Evolutionary conservation across 192 early-diverging fungal species (phyloP).

Genomic region (Coemansia sp.): DNA sequence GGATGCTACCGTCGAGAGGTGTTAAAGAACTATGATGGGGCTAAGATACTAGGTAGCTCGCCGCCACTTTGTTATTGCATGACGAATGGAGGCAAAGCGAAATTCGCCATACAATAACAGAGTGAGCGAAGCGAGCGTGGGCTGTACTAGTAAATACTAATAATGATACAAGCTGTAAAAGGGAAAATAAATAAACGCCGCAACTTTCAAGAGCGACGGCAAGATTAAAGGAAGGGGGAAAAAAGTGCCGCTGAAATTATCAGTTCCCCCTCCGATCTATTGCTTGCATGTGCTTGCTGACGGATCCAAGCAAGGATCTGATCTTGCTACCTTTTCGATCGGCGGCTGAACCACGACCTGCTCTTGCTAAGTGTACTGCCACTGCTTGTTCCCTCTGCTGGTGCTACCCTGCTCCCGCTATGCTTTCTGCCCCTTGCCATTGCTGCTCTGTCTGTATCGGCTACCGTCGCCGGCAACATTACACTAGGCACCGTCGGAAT

Average conservation of each 20-base stretch:
- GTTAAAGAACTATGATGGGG: too few relatives aligned
- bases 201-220: neutral
- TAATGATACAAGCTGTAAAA: neutral
- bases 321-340: slow-evolving; percentile 26
- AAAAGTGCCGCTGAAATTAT: too few relatives aligned
- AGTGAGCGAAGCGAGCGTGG: too few relatives aligned
- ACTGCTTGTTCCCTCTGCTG: neutral
- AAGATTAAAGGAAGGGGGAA: too few relatives aligned
- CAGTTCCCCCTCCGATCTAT: neutral
- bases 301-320: neutral
- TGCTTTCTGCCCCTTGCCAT: neutral
- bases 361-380: slow-evolving; percentile 17
- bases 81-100: too few relatives aligned
- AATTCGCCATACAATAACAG: too few relatives aligned
- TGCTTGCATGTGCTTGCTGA: neutral
- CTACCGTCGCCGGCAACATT: neutral
- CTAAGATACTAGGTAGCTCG: too few relatives aligned
- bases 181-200: neutral
- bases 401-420: neutral
- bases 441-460: neutral
- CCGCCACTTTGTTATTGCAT: too few relatives aligned
- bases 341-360: slow-evolving; percentile 50
- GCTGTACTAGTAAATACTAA: neutral
- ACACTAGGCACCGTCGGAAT: neutral
- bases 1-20: too few relatives aligned